Conservation (phyloP, 2,329 filamentous ascomycete genomes). For the Cladosporium velox region DNA sequence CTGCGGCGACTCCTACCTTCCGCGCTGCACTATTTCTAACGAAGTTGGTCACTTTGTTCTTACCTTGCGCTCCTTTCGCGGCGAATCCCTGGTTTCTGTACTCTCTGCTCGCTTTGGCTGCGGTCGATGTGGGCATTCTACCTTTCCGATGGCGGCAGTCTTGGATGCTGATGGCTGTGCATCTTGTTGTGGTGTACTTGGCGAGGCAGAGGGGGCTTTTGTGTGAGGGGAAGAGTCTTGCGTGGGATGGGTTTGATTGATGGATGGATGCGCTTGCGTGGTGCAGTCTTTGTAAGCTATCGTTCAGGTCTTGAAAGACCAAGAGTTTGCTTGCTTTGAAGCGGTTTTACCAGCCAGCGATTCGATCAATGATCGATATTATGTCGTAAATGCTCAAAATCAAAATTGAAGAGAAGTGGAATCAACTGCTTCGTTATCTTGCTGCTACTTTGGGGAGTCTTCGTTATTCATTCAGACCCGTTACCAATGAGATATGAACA, state of each 20-base stretch:
- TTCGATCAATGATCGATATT: background rate
- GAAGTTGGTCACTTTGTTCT: conserved; percentile 67
- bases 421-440: background rate
- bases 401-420: background rate
- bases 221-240: conserved; percentile 11
- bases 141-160: conserved; percentile 42
- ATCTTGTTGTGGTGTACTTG: conserved; percentile 43
- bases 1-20: conserved; percentile 28
- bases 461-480: background rate
- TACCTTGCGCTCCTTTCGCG: conserved; percentile 71
- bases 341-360: no score
- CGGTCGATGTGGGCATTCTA: conserved; percentile 57
- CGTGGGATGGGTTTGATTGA: conserved; percentile 13
- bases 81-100: conserved; percentile 65
- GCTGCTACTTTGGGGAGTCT: background rate
- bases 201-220: background rate
- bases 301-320: background rate
- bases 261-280: background rate
- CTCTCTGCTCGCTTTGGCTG: conserved; percentile 68
- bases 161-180: conserved; percentile 47
- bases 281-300: background rate
- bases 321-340: no score
- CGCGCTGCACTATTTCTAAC: conserved; percentile 65
- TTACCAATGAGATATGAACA: background rate
- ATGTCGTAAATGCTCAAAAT: background rate